Evolutionary conservation across 78 protist species (phyloP).

Genomic region (Dictyostelium discoideum): DNA sequence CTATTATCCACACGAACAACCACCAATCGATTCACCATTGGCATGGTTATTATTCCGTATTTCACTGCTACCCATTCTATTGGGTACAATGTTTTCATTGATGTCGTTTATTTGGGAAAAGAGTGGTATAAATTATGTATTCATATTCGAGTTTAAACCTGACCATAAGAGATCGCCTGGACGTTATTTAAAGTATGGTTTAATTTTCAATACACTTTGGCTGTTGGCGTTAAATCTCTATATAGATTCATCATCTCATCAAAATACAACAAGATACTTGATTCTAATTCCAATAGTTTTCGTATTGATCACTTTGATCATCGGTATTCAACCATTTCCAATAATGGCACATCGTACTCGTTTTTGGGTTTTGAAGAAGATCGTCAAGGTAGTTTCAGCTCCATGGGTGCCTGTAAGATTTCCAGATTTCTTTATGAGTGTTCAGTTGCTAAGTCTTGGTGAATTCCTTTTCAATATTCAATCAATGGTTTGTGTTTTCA

Average conservation of each 20-base stretch:
- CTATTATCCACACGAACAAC: slow-evolving; percentile 48
- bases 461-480: slow-evolving; percentile 72
- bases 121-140: slow-evolving; percentile 57
- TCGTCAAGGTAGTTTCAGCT: slow-evolving; percentile 49
- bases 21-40: slow-evolving; percentile 51
- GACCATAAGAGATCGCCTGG: slow-evolving; percentile 46
- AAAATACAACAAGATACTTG: not conserved
- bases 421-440: slow-evolving; percentile 67
- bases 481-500: slow-evolving; percentile 76
- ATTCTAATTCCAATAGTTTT: slow-evolving; percentile 23
- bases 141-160: slow-evolving; percentile 58
- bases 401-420: slow-evolving; percentile 66
- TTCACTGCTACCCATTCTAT: slow-evolving; percentile 23
- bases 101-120: slow-evolving; percentile 47
- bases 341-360: slow-evolving; percentile 35
- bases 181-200: slow-evolving; percentile 22
- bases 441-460: slow-evolving; percentile 42
- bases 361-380: slow-evolving; percentile 54
- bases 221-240: slow-evolving; percentile 39
- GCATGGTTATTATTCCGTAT: slow-evolving; percentile 70
- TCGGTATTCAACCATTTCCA: slow-evolving; percentile 40
- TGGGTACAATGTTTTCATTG: slow-evolving; percentile 27
- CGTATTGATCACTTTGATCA: not conserved
- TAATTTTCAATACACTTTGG: slow-evolving; percentile 35
- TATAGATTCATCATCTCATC: slow-evolving; percentile 21